Evolutionary conservation across 129 eudicot species (phyloP), one percentile per base, ranked within the genome.

Genomic region (Artemisia argyi): DNA sequence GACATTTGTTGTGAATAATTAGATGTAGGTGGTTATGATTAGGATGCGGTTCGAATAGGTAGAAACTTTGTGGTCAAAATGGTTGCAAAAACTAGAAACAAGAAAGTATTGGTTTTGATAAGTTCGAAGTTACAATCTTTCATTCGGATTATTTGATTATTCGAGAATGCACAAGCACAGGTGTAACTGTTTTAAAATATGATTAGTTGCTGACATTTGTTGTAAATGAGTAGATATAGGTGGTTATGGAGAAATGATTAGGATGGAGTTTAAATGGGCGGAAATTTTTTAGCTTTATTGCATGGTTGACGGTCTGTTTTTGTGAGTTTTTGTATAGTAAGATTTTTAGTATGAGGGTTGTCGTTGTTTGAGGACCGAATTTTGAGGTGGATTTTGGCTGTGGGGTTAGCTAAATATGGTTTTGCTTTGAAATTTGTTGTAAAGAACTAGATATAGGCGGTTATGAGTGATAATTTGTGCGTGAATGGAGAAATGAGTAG

Each of bases 31-130:
- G 22, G 22, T 20, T 50, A 30, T 16, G 30, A 53, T 20, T 42
- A 57, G 74, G 32, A 69, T n/a, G 65, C 10, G 15, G 66, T 57
- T 19, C 47, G 68, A 47, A 22, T 12, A 47, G 17, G 22, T 72
- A 47, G 15, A 72, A 3, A 49, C 1, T 65, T 64, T 54, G 48
- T 64, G 65, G 57, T 14, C 46, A 52, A 52, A 54, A 35, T 9
- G 71, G 39, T 63, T 74, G 65, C 65, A 35, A 32, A 61, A 61
- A 61, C 11, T 7, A n/a, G n/a, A 49, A 18, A 60, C 58, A 52
- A 26, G 70, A 52, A 39, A 1, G 71, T 8, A 1, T 63, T 5
- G 15, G 57, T 51, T 35, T 26, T 54, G 15, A 19, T 3, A 46
- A 65, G 79, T 8, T 39, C 19, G 18, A 57, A 65, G 53, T 49